Evolutionary conservation across 768 basidiomycete species (phyloP).

Genomic region (Leccinum broughii): DNA sequence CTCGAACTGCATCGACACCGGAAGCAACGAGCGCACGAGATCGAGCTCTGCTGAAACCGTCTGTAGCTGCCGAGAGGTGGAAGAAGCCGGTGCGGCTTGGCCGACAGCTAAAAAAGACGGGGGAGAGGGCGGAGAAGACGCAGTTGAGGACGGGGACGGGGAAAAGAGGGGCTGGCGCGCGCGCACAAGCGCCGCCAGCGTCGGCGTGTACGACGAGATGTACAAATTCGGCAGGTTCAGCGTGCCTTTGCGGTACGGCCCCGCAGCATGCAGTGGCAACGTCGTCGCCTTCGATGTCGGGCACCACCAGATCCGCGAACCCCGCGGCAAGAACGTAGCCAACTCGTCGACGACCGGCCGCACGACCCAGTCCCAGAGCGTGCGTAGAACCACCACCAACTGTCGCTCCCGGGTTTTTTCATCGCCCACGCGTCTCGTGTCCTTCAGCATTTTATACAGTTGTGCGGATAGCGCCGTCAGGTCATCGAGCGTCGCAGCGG

Average conservation of each 20-base stretch:
- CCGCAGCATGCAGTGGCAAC: conserved; percentile 36
- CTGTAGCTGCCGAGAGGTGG: conserved; percentile 10
- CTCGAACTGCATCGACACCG: conserved; percentile 13
- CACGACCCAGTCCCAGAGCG: conserved; percentile 29
- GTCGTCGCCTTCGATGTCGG: conserved; percentile 32
- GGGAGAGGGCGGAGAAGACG: neutral
- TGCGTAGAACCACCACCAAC: conserved; percentile 15
- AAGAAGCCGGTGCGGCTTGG: conserved; percentile 15
- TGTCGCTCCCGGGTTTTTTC: conserved; percentile 26
- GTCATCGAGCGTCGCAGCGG: conserved; percentile 10
- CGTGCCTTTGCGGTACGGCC: conserved; percentile 23
- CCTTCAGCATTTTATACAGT: neutral
- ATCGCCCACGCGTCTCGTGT: conserved; percentile 11
- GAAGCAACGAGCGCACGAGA: conserved; percentile 23
- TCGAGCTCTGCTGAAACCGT: conserved; percentile 19
- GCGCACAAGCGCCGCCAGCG: conserved; percentile 29
- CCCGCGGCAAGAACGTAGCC: conserved; percentile 15
- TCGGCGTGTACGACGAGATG: conserved; percentile 38
- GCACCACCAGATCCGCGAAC: conserved; percentile 36
- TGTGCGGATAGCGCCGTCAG: conserved; percentile 9
- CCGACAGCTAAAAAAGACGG: conserved; percentile 22
- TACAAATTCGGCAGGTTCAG: conserved; percentile 18
- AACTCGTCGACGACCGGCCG: conserved; percentile 21
- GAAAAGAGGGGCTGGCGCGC: conserved; percentile 12
- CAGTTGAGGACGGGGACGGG: neutral